A percentile compares a stretch with the other conserved stretches of the same genome.
Conservation (phyloP, 805 yeast genomes). For the Ogataea minuta region DNA sequence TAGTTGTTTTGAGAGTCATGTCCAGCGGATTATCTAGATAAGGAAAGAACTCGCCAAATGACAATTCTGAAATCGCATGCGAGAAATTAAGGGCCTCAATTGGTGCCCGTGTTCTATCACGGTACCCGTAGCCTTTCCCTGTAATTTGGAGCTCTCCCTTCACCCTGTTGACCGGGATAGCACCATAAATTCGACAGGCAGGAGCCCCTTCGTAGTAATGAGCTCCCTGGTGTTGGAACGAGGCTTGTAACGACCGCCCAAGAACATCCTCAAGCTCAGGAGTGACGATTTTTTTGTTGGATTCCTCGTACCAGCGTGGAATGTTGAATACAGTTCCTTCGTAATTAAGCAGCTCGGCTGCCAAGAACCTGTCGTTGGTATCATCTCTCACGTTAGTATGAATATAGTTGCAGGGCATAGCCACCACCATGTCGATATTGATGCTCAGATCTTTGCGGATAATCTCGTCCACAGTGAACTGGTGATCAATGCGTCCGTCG, state of each 20-base stretch:
- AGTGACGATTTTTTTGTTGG: conserved; percentile 43
- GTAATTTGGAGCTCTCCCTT: conserved; percentile 83
- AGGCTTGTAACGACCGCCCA: conserved; percentile 64
- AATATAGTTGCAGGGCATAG: conserved; percentile 77
- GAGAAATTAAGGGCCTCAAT: conserved; percentile 65
- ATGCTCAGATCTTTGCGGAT: conserved; percentile 59
- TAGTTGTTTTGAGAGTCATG: conserved; percentile 58
- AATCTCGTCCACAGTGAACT: conserved; percentile 68
- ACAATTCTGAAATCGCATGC: conserved; percentile 81
- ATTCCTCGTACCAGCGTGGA: conserved; percentile 48
- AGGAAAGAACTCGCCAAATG: conserved; percentile 90
- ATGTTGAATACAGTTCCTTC: conserved; percentile 60
- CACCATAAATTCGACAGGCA: conserved; percentile 85
- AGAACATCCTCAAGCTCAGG: conserved; percentile 68
- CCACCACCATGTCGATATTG: conserved; percentile 76
- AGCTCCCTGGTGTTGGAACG: conserved; percentile 47
- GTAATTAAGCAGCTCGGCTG: conserved; percentile 69
- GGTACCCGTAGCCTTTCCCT: conserved; percentile 68
- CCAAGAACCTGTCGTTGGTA: conserved; percentile 75
- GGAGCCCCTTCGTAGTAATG: conserved; percentile 54
- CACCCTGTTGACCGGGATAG: conserved; percentile 81
- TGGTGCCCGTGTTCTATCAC: conserved; percentile 47
- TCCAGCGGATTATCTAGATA: conserved; percentile 87
- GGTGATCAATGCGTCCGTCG: conserved; percentile 78
- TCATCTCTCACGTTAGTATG: conserved; percentile 75